These are phyloP conservation scores for Epicoccum sorghinum DNA, from an alignment of 2,329 filamentous ascomycete genomes.

Conservation along the genomic window DNA sequence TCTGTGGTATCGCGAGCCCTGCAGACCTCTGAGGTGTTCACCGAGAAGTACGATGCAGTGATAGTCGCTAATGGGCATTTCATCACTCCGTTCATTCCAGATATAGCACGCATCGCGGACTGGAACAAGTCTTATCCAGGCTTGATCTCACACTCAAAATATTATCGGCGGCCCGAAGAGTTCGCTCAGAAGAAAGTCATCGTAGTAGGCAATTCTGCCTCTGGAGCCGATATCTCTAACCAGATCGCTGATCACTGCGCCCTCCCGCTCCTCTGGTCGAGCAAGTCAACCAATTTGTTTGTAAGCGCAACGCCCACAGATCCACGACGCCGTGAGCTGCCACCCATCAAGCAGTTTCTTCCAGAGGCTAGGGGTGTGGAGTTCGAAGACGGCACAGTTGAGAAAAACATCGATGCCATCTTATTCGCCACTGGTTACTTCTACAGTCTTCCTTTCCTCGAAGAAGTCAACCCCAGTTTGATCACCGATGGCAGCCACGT, in stretches of 20 bases:
- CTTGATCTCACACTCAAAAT: constrained; percentile 67
- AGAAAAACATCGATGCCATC: constrained; percentile 73
- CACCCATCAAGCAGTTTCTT: constrained; percentile 61
- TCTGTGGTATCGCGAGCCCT: constrained; percentile 62
- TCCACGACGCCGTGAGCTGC: constrained; percentile 62
- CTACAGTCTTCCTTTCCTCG: constrained; percentile 78
- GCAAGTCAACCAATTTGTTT: constrained; percentile 21
- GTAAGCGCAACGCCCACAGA: constrained; percentile 31
- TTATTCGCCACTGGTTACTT: constrained; percentile 92
- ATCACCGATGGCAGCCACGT: constrained; percentile 74
- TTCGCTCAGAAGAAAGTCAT: constrained; percentile 75
- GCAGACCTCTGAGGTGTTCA: constrained; percentile 45
- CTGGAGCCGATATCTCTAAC: constrained; percentile 79
- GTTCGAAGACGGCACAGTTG: constrained; percentile 70
- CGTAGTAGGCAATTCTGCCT: constrained; percentile 83
- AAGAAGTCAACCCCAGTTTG: constrained; percentile 61
- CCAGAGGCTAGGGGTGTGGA: constrained; percentile 65
- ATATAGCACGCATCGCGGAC: constrained; percentile 49
- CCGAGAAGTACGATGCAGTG: constrained; percentile 61
- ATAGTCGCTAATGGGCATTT: constrained; percentile 58
- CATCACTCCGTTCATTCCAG: constrained; percentile 53
- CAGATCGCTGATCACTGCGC: constrained; percentile 71
- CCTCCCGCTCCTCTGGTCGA: constrained; percentile 61
- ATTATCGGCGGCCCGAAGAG: constrained; percentile 70
- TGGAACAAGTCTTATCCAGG: constrained; percentile 50